Evolutionary conservation across 2,329 filamentous ascomycete genomes (phyloP), one percentile per base, ranked within the genome.

Genomic region (Trichophyton equinum): DNA sequence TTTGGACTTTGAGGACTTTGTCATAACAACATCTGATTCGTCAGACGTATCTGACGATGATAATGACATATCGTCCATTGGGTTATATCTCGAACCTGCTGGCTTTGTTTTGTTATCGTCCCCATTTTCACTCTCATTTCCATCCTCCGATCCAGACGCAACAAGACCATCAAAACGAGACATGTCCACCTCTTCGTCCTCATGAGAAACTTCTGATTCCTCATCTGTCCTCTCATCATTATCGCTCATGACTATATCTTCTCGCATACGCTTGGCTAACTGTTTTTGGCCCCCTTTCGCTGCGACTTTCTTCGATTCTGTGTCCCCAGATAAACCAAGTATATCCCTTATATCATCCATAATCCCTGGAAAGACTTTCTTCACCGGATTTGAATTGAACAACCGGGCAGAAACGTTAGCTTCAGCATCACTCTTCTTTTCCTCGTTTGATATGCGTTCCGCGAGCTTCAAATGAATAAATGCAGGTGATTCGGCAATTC

Each of bases 361-460:
- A 27, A 79, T 73, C 40, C 74, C 74, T 22, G 77, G 76, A 49
- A 85, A 69, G 1, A 77, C 79, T 64, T 80, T 78, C 69, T 80
- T 81, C 11, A 84, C 81, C 0, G 81, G 81, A 60, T 77, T 79
- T 13, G 82, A 82, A 62, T 83, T 85, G 68, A 81, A 85, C 58
- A 86, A 65, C 59, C 83, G 72, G 13, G 81, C 83, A 55, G 78
- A 73, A 13, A 86, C 82, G 71, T 85, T 85, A 18, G 81, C 74
- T 59, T 77, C 74, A 1, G 80, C 78, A 0, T 73, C 64, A 61
- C 79, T 78, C 57, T 72, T 63, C 38, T 59, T 60, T 69, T 18
- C 75, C 70, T 5, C 75, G 64, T 70, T 71, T 5, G 58, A 46
- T 2, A 61, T 46, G 13, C 57, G 57, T 2, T 49, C 30, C 18